These are phyloP conservation scores for Arabidopsis thaliana DNA, from an alignment of 345 rosid genomes.

Conservation along the genomic window DNA sequence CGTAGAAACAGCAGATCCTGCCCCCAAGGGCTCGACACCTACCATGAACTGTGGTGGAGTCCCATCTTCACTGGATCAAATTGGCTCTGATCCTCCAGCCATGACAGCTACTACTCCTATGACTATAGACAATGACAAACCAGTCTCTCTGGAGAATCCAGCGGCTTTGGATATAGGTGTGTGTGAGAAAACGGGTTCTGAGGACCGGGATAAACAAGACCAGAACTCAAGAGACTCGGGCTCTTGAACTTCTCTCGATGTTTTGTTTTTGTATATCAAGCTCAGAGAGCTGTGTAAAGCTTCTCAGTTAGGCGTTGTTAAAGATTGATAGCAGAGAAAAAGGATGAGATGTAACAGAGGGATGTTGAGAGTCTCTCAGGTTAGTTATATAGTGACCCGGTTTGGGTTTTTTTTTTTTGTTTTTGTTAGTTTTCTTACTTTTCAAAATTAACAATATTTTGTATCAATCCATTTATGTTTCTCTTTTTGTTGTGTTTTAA, in stretches of 20 bases:
- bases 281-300: conserved; percentile 38
- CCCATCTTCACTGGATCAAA: conserved; percentile 41
- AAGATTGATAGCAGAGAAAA: conserved; percentile 10
- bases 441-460: conserved; percentile 3
- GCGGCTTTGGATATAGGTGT: conserved; percentile 6
- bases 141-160: conserved; percentile 26
- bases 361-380: conserved; percentile 18
- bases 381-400: conserved; percentile 6
- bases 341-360: conserved; percentile 21
- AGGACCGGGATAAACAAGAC: conserved; percentile 13
- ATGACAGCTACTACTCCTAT: conserved; percentile 35
- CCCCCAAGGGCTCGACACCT: conserved; percentile 15
- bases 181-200: conserved; percentile 25
- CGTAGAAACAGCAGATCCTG: conserved; percentile 38
- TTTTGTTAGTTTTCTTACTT: too few species aligned
- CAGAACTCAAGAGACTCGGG: conserved; percentile 23
- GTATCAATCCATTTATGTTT: background rate
- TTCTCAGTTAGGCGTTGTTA: conserved; percentile 32
- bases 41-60: conserved; percentile 34
- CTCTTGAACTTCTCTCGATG: conserved; percentile 28
- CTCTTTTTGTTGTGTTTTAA: background rate
- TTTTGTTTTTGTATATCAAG: conserved; percentile 37
- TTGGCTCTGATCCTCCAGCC: conserved; percentile 35
- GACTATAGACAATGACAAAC: conserved; percentile 37
- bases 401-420: too few species aligned